phyloP scores from a whole-genome alignment of 805 yeast species.

The Zygosaccharomyces rouxii region DNA sequence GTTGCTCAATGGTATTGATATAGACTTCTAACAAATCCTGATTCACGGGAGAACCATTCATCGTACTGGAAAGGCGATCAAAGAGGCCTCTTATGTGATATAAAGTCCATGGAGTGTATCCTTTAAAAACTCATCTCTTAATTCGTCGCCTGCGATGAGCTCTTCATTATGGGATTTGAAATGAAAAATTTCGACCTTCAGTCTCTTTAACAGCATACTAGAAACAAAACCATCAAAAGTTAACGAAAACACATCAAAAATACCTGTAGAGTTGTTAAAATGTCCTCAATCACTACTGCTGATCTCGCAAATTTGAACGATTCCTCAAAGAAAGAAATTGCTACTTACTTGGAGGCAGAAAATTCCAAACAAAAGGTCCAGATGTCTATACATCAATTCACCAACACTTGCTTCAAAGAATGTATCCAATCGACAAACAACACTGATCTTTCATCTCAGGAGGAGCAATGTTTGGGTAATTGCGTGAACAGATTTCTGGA shows the following conservation, averaged over 20 bases:
- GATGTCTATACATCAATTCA: slow-evolving; percentile 78
- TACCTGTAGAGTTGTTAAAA: slow-evolving; percentile 7
- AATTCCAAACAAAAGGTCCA: slow-evolving; percentile 85
- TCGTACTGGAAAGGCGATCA: neutral
- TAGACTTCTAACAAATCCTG: slow-evolving; percentile 17
- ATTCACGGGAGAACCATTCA: neutral
- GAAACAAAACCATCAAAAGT: neutral
- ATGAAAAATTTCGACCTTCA: neutral
- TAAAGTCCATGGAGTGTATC: neutral
- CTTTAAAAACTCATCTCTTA: neutral
- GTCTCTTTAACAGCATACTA: too few species aligned
- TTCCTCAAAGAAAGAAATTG: slow-evolving; percentile 64
- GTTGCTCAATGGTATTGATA: slow-evolving; percentile 20
- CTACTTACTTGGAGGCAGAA: slow-evolving; percentile 74
- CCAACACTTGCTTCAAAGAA: slow-evolving; percentile 86
- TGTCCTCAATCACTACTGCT: slow-evolving; percentile 39
- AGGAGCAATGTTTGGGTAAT: slow-evolving; percentile 69
- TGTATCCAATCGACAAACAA: slow-evolving; percentile 54
- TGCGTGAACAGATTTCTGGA: slow-evolving; percentile 86
- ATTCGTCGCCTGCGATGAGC: neutral
- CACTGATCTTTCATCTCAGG: slow-evolving; percentile 50
- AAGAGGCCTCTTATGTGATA: neutral
- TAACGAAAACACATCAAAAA: neutral
- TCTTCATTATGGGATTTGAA: neutral
- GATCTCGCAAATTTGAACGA: slow-evolving; percentile 55